Percentiles rank a stretch among this genome's conserved stretches.
These are phyloP conservation scores for Papilionanthe hybrid DNA, from an alignment of 116 monocot genomes.

Conservation along the genomic window DNA sequence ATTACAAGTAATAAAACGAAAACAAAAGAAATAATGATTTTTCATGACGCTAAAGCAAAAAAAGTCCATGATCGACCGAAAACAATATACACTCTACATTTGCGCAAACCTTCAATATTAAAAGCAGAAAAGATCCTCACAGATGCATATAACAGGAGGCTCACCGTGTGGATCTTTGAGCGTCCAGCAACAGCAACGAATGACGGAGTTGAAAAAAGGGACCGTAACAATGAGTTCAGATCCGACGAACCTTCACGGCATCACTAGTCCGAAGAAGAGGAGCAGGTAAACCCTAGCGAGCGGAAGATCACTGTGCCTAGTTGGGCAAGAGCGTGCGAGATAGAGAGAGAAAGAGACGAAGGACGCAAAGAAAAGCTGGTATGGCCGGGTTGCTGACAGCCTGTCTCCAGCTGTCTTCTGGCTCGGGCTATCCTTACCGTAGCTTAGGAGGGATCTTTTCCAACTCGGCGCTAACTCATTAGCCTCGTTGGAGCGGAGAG, in stretches of 20 bases:
- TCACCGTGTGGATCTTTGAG: not conserved
- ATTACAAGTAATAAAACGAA: not conserved
- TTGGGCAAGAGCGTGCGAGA: slow-evolving; percentile 9
- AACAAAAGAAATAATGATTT: not conserved
- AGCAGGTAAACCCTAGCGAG: slow-evolving; percentile 13
- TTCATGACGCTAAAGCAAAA: not conserved
- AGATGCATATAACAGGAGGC: not conserved
- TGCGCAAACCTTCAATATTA: not conserved
- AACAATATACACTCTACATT: not conserved
- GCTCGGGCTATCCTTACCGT: not conserved
- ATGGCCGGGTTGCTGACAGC: slow-evolving; percentile 36
- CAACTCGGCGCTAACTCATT: not conserved
- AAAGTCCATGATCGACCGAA: not conserved
- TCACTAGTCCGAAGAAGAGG: not conserved
- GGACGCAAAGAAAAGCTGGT: not conserved
- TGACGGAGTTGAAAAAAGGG: not conserved
- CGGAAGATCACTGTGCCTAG: not conserved
- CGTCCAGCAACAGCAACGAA: not conserved
- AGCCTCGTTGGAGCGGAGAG: not conserved
- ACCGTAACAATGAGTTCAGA: not conserved
- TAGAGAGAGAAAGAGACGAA: slow-evolving; percentile 17
- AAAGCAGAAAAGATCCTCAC: not conserved
- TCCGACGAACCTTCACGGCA: not conserved
- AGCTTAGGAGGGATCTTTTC: not conserved
- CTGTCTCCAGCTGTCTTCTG: slow-evolving; percentile 50